phyloP scores from a whole-genome alignment of 1,139 yeast species.

The Yamadazyma friedrichii region DNA sequence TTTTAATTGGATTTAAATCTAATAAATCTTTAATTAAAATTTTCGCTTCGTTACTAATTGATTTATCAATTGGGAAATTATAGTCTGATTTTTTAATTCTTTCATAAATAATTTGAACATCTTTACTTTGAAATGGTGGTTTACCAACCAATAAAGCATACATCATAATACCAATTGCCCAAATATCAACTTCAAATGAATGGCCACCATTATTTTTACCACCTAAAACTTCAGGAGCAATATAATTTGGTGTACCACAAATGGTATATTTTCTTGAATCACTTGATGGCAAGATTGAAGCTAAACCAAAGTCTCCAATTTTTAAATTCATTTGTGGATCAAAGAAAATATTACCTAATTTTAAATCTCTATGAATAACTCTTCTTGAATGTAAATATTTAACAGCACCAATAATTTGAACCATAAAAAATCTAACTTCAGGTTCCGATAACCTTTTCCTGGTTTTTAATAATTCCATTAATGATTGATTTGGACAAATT shows the following conservation, averaged over 20 bases:
- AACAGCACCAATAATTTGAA: constrained; percentile 92
- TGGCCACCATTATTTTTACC: constrained; percentile 84
- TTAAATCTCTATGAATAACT: constrained; percentile 94
- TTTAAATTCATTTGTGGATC: constrained; percentile 91
- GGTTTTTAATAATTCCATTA: constrained; percentile 86
- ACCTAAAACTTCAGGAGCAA: constrained; percentile 94
- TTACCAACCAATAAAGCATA: constrained; percentile 88
- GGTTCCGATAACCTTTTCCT: constrained; percentile 85
- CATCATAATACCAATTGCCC: constrained; percentile 97
- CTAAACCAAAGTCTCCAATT: constrained; percentile 95
- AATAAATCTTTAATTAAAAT: constrained; percentile 69
- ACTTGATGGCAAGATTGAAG: constrained; percentile 71
- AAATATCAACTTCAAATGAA: constrained; percentile 89
- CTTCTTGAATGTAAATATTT: constrained; percentile 87
- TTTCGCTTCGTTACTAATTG: constrained; percentile 70
- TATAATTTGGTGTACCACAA: constrained; percentile 97
- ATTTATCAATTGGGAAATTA: constrained; percentile 72
- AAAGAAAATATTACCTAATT: constrained; percentile 90
- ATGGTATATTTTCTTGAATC: constrained; percentile 84
- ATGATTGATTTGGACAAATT: constrained; percentile 89
- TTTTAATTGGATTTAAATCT: constrained; percentile 71
- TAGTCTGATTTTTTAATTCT: constrained; percentile 84
- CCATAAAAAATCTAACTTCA: constrained; percentile 87
- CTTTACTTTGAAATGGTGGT: constrained; percentile 97
- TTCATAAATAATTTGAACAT: constrained; percentile 89